Evolutionary conservation across 2,329 filamentous ascomycete species (phyloP), one percentile per base, ranked within the genome.

Genomic region (Fusarium sp.): DNA sequence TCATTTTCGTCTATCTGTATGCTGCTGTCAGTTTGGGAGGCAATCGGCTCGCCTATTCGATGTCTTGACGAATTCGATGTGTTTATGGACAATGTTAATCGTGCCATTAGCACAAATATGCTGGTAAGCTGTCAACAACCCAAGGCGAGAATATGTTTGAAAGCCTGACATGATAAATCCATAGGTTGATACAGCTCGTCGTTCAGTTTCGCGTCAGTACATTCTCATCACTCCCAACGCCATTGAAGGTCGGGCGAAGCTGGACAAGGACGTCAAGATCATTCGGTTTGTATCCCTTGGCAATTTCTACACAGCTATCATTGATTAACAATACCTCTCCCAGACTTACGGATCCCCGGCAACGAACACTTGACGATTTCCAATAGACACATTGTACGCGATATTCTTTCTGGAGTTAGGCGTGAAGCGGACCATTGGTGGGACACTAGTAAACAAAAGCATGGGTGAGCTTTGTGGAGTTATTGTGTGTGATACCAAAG

Each of bases 31-130:
- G 91, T 99, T 20, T 99, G 96, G 96, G 96, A 99, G 78, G 95
- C 96, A 30, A 99, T 99, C 91, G 95, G 96, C 13, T 97, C 94
- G 20, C 95, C 94, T 1, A 91, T 99, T 65, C 90, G 96, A 57
- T 99, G 96, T 77, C 85, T 99, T 57, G 96, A 99, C 80, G 96
- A 99, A 81, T 99, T 98, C 77, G 96, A 99, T 78, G 96, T 99
- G 32, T 99, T 98, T 84, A 99, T 99, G 96, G 96, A 99, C 81
- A 94, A 92, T 73, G 93, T 98, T 63, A 99, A 99, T 80, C 90
- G 96, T 65, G 93, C 92, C 59, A 92, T 97, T 73, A 97, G 93
- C 77, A 97, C 97, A 74, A 92, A 92, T 69, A 94, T 99, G 91
- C 92, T 99, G 80, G 92, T 94, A 83, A 83, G 90, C 86, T 45